Conservation (phyloP, 352 stramenopile genomes). For the Pythium utonaiense region DNA sequence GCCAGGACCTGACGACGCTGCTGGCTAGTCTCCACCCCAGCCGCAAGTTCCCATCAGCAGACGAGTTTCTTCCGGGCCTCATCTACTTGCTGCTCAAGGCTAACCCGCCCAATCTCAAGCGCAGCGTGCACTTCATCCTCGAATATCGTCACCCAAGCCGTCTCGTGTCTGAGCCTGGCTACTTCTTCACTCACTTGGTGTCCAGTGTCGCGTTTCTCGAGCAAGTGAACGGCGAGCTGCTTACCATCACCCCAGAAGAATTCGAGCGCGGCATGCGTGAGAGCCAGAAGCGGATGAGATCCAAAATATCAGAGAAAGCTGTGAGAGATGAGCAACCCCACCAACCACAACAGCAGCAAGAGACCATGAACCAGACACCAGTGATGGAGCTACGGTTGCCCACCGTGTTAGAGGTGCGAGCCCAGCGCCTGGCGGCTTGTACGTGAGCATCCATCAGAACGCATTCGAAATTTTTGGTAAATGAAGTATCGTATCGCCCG, state of each 20-base stretch:
- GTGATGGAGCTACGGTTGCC: constrained; percentile 19
- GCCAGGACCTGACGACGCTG: constrained; percentile 66
- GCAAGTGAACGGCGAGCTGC: constrained; percentile 57
- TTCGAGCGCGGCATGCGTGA: constrained; percentile 57
- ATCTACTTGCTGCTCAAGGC: constrained; percentile 88
- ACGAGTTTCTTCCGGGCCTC: constrained; percentile 91
- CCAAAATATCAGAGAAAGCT: neutral
- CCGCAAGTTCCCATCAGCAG: constrained; percentile 73
- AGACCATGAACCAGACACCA: constrained; percentile 5
- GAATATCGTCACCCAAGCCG: constrained; percentile 67
- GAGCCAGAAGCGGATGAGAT: constrained; percentile 29
- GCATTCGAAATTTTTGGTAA: neutral
- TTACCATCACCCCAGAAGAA: constrained; percentile 72
- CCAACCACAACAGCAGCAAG: neutral
- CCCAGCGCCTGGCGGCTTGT: constrained; percentile 26
- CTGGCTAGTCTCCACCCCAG: constrained; percentile 30
- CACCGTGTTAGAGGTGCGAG: constrained; percentile 41
- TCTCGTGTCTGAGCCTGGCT: constrained; percentile 87
- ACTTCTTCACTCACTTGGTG: constrained; percentile 91
- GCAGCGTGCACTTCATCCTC: constrained; percentile 85
- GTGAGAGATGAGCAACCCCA: neutral
- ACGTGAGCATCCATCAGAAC: neutral
- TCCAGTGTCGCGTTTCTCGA: constrained; percentile 80
- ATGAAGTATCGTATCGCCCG: neutral
- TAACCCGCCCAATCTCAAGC: constrained; percentile 82